Evolutionary conservation across 2,329 filamentous ascomycete species (phyloP).

Genomic region (Colletotrichum cuscutae): DNA sequence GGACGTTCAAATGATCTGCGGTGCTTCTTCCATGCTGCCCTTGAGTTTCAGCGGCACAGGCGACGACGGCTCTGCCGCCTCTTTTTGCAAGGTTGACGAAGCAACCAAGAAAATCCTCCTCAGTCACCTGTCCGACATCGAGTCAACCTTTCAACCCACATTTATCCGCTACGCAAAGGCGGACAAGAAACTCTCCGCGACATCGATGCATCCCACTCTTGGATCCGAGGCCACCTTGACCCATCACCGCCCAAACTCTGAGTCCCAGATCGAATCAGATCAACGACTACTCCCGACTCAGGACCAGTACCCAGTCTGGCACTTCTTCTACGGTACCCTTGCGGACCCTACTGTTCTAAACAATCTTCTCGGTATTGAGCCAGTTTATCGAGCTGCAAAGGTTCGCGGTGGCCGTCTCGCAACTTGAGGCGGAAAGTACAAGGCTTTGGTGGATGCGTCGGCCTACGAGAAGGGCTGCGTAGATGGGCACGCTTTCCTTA

Average conservation of each 20-base stretch:
- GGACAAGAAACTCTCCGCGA: slow-evolving; percentile 24
- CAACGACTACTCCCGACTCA: slow-evolving; percentile 35
- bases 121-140: neutral
- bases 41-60: neutral
- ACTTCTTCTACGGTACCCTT: slow-evolving; percentile 55
- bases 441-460: slow-evolving; percentile 46
- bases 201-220: slow-evolving; percentile 33
- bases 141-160: slow-evolving; percentile 1
- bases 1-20: neutral
- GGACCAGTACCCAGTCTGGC: slow-evolving; percentile 46
- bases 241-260: slow-evolving; percentile 38
- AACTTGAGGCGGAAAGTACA: slow-evolving; percentile 51
- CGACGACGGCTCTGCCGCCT: neutral
- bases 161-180: slow-evolving; percentile 32
- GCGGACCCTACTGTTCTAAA: slow-evolving; percentile 42
- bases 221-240: slow-evolving; percentile 37
- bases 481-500: neutral
- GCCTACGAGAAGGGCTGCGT: neutral
- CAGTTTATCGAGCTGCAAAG: slow-evolving; percentile 40
- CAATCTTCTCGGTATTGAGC: slow-evolving; percentile 44
- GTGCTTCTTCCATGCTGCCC: neutral
- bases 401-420: slow-evolving; percentile 44
- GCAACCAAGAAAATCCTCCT: neutral
- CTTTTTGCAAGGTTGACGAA: neutral
- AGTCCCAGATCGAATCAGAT: neutral